Evolutionary conservation across 1,284 basidiomycete genomes (phyloP), one percentile per base, ranked within the genome.

Genomic region (Mycena citricolor): DNA sequence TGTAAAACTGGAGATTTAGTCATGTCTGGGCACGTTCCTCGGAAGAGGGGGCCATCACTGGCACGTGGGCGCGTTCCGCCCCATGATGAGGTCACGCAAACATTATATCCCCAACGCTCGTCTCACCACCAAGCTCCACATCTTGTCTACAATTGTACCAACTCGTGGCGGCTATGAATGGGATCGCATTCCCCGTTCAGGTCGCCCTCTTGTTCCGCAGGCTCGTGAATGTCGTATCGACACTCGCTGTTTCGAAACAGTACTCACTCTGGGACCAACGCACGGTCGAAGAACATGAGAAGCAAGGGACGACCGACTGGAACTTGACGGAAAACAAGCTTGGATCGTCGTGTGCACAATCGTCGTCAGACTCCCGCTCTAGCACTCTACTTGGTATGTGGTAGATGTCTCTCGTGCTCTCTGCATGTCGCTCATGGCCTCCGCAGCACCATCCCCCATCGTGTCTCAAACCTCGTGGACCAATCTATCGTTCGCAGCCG

Each of bases 141-240:
- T n/a, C n/a, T n/a, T n/a, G n/a, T n/a, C n/a, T n/a, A n/a, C n/a
- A n/a, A n/a, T n/a, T n/a, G n/a, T n/a, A n/a, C n/a, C n/a, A n/a
- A n/a, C n/a, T n/a, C n/a, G n/a, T n/a, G n/a, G n/a, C n/a, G n/a
- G 26, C 26, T 10, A 38, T 38, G 36, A 25, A 22, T n/a, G 36
- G 36, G 12, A 38, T 25, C 37, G 51, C 47, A 8, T 46, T 52
- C 8, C 41, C 76, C 37, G 65, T 72, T 32, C 79, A 78, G 42
- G 75, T 86, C 54, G 69, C 73, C 46, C 61, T 74, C 29, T 61
- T 87, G 34, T 66, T 87, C 49, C 81, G 76, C 46, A 69, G 83
- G 48, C 65, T 88, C 31, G 74, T 81, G 49, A 83, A 85, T 54
- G 77, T 76, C 29, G 69, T 87, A 33, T 84, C 83, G 1, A 69